These are phyloP conservation scores for Neocatenulostroma microsporum DNA, from an alignment of 2,329 filamentous ascomycete genomes.

Conservation along the genomic window DNA sequence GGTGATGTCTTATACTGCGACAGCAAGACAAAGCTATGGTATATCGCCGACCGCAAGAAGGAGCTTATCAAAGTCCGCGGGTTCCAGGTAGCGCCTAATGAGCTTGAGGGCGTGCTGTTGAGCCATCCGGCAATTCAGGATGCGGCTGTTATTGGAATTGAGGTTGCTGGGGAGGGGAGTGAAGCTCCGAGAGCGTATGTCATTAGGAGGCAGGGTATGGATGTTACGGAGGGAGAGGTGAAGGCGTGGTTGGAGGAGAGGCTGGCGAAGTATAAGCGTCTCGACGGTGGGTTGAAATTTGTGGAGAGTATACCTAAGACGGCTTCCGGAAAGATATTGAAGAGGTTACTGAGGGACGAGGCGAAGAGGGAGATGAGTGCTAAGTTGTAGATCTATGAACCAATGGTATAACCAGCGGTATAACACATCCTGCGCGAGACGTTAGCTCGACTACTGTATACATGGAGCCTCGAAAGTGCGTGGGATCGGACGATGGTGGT, in stretches of 20 bases:
- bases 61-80: constrained; percentile 46
- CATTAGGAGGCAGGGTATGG: constrained; percentile 49
- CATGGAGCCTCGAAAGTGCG: no score
- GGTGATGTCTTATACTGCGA: constrained; percentile 47
- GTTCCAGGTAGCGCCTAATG: constrained; percentile 73
- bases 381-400: constrained; percentile 59
- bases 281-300: constrained; percentile 52
- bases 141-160: constrained; percentile 67
- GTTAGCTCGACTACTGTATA: no score
- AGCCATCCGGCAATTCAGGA: constrained; percentile 66
- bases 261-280: constrained; percentile 55
- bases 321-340: constrained; percentile 53
- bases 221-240: constrained; percentile 38
- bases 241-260: constrained; percentile 1
- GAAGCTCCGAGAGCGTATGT: constrained; percentile 59
- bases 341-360: constrained; percentile 60
- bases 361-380: constrained; percentile 56
- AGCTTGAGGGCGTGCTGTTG: constrained; percentile 61
- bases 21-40: constrained; percentile 40
- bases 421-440: background rate
- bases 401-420: no score
- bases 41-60: constrained; percentile 44
- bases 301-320: constrained; percentile 9
- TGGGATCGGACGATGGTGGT: no score
- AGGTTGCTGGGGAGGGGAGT: constrained; percentile 49